A percentile compares a stretch with the other conserved stretches of the same genome.
Evolutionary conservation across 2,329 filamentous ascomycete species (phyloP).

Genomic region (Aspergillus sp.): DNA sequence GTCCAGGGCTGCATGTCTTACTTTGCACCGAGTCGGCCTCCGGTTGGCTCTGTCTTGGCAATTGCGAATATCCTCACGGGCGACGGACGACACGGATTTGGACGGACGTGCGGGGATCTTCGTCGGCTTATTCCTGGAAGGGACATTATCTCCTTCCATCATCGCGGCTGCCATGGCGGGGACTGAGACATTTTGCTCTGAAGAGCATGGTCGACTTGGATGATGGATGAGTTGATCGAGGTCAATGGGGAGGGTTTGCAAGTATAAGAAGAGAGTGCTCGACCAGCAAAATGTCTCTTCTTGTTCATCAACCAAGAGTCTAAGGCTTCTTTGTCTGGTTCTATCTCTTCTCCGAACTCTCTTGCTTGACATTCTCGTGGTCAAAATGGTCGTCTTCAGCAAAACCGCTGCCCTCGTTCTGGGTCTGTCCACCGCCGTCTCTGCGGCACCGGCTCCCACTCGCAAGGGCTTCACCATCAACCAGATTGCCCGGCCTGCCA

Average conservation of each 20-base stretch:
- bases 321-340: not conserved
- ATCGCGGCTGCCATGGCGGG: not conserved
- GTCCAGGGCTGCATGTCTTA: not conserved
- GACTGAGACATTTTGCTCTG: not conserved
- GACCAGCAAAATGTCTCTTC: conserved; percentile 14
- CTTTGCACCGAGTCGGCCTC: not conserved
- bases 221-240: not conserved
- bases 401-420: conserved; percentile 30
- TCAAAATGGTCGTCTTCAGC: conserved; percentile 37
- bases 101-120: conserved; percentile 9
- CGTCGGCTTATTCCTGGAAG: conserved; percentile 18
- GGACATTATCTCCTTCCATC: conserved; percentile 20
- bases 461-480: conserved; percentile 36
- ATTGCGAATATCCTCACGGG: not conserved
- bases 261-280: not conserved
- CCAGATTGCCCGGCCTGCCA: conserved; percentile 26
- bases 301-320: conserved; percentile 14
- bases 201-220: not conserved
- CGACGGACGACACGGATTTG: not conserved
- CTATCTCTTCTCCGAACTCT: not conserved
- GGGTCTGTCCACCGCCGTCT: conserved; percentile 30
- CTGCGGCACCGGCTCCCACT: conserved; percentile 30
- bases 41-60: not conserved
- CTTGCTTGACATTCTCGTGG: conserved; percentile 8
- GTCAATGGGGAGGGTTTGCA: not conserved